Base-by-base conservation (phyloP, 768 basidiomycete genomes). In the Holtermanniella nyarrowii region DNA sequence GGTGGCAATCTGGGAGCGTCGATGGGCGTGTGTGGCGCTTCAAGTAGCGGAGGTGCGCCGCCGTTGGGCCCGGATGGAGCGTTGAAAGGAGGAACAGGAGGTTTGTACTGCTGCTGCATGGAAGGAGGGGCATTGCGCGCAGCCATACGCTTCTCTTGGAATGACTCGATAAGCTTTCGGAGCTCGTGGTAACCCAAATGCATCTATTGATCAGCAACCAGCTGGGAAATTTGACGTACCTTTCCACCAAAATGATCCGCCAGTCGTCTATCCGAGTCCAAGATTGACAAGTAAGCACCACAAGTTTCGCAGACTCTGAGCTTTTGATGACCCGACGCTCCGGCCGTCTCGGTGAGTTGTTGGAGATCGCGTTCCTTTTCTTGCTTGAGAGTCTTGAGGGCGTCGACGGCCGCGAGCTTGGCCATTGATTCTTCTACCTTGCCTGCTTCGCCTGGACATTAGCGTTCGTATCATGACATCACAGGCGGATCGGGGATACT, bases 191-290 rank as follows among this genome's bases (percentile, higher is more conserved):
- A 99, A 10, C 95, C 95, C 66, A 97, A 74, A 77, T 97, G 95
- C 88, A 99, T 93, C 95, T 96, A 53, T 13, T 40, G 18, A 23
- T 14, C 18, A 26, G 20, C 39, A 44, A 42, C 26, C 7, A 53
- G n/a, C 40, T 44, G n/a, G 18, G 27, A 27, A 21, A 44, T 20
- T 10, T 23, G 5, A 73, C 84, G 72, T 64, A 88, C 93, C 77
- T 99, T 99, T 65, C 95, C 95, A 74, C 95, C 95, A 76, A 99
- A 99, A 73, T 99, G 95, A 77, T 99, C 95, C 47, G 95, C 95
- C 55, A 99, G 76, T 70, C 95, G 89, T 71, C 93, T 83, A 76
- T 99, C 95, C 52, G 93, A 96, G 74, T 99, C 95, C 44, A 97
- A 78, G 31, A 99, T 88, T 14, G 88, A 93, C 42, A 99, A 79